phyloP scores from a whole-genome alignment of 805 yeast species.

The Wickerhamomyces silvicola region DNA sequence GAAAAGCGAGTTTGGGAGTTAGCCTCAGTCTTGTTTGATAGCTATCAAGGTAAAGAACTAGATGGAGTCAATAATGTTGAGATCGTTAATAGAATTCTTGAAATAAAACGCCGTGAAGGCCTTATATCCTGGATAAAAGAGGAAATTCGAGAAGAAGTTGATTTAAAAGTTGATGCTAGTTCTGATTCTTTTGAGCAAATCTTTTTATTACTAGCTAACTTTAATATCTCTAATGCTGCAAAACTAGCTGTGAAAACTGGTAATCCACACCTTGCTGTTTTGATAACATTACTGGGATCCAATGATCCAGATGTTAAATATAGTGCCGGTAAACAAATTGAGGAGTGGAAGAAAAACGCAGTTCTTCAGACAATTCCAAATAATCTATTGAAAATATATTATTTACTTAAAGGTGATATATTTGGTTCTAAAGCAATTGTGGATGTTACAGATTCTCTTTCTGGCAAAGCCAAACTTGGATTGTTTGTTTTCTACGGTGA shows the following conservation, averaged over 20 bases:
- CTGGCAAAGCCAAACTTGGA: constrained; percentile 63
- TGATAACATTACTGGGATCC: constrained; percentile 67
- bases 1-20: constrained; percentile 42
- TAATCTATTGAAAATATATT: constrained; percentile 52
- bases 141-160: constrained; percentile 27
- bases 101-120: constrained; percentile 34
- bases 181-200: constrained; percentile 44
- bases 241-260: constrained; percentile 50
- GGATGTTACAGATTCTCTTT: constrained; percentile 37
- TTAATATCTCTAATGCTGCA: constrained; percentile 58
- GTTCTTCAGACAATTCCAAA: constrained; percentile 42
- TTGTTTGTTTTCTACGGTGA: constrained; percentile 60
- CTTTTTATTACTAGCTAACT: constrained; percentile 42
- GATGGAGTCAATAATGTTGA: constrained; percentile 17
- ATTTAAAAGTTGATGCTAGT: constrained; percentile 28
- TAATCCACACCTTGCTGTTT: constrained; percentile 63
- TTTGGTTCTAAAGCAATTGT: constrained; percentile 24
- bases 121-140: constrained; percentile 54
- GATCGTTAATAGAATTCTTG: constrained; percentile 21
- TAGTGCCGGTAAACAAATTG: constrained; percentile 56
- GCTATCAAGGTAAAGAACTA: constrained; percentile 16
- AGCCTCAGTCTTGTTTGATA: constrained; percentile 59
- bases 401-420: constrained; percentile 51
- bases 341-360: constrained; percentile 52
- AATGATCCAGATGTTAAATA: constrained; percentile 51